Percentiles rank a stretch among this genome's conserved stretches.
These are phyloP conservation scores for Pyrenochaeta sp. DNA, from an alignment of 2,329 filamentous ascomycete genomes.

Conservation along the genomic window DNA sequence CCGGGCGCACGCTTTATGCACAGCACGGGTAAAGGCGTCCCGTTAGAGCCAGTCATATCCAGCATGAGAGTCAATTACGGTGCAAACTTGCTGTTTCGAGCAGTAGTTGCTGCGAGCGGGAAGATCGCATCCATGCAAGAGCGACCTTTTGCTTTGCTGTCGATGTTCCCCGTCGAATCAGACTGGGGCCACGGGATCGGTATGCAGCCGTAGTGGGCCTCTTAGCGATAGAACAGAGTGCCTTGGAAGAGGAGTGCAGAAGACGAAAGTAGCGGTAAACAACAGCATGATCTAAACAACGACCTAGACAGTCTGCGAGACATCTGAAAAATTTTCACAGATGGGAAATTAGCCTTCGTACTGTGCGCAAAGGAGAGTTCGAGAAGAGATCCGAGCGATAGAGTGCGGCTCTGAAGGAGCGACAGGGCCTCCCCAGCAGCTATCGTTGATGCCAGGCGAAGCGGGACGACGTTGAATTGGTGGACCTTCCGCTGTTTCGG, in stretches of 20 bases:
- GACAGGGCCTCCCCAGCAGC: conserved; percentile 41
- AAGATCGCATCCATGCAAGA: conserved; percentile 42
- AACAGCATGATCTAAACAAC: conserved; percentile 36
- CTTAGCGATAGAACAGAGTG: conserved; percentile 27
- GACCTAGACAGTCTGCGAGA: conserved; percentile 41
- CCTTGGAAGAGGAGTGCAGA: conserved; percentile 25
- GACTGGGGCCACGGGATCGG: conserved; percentile 29
- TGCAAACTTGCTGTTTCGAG: conserved; percentile 41
- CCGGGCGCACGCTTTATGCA: conserved; percentile 42
- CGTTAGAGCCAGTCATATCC: conserved; percentile 40
- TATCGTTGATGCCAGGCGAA: conserved; percentile 26
- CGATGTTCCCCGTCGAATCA: conserved; percentile 43
- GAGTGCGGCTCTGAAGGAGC: conserved; percentile 46
- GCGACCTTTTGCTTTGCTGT: conserved; percentile 43
- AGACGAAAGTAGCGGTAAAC: conserved; percentile 48
- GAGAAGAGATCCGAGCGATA: conserved; percentile 41
- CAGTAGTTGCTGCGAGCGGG: conserved; percentile 33
- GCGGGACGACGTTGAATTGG: conserved; percentile 43
- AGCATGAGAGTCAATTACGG: conserved; percentile 26
- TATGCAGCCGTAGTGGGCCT: conserved; percentile 41
- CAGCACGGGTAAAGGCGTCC: conserved; percentile 43
- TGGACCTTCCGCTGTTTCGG: conserved; percentile 37
- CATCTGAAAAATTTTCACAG: conserved; percentile 42
- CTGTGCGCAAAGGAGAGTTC: conserved; percentile 31
- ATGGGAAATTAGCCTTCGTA: conserved; percentile 47